Evolutionary conservation across 1,139 yeast genomes (phyloP), one percentile per base, ranked within the genome.

Genomic region (Candida tropicalis): DNA sequence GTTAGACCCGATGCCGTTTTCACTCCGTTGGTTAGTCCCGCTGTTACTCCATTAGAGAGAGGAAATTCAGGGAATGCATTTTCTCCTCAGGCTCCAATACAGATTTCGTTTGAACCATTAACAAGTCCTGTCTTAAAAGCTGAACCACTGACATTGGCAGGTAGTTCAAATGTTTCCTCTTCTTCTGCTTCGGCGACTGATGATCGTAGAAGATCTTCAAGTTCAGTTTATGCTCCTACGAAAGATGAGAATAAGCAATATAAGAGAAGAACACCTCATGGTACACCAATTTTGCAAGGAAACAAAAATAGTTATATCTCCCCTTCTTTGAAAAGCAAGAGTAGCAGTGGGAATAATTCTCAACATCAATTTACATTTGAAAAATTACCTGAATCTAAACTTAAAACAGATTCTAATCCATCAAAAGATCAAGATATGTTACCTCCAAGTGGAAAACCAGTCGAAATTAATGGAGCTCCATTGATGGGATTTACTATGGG

Each of bases 1-100:
- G 67, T 74, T 1, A 57, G 74, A 26, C 77, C 79, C 0, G 78
- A 73, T 44, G 75, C 75, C 8, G 76, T 78, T 4, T 84, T 81
- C 60, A 86, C 95, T 0, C 95, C 95, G 0, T 68, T 87, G 41
- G 79, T 85, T 10, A 83, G 90, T 2, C 95, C 95, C 0, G 85
- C 86, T 3, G 82, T 78, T 18, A 81, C 87, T 1, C 90, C 91
- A 0, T 57, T 78, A 52, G 89, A 82, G 28, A 53, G 44, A 34
- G 46, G 46, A 10, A 46, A 47, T 8, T 27, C 34, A 9, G 41
- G 40, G 3, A 17, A 35, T 15, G 29, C 42, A 5, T 66, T 47
- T 58, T 32, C 38, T 3, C 41, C 39, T 4, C 53, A 49, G 54
- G 57, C 62, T 9, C 71, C 75, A 1, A 60, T 64, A 8, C 68